A percentile compares a stretch with the other conserved stretches of the same genome.
phyloP scores from a whole-genome alignment of 2,329 filamentous ascomycete genomes.

The Penicillium glabrum region DNA sequence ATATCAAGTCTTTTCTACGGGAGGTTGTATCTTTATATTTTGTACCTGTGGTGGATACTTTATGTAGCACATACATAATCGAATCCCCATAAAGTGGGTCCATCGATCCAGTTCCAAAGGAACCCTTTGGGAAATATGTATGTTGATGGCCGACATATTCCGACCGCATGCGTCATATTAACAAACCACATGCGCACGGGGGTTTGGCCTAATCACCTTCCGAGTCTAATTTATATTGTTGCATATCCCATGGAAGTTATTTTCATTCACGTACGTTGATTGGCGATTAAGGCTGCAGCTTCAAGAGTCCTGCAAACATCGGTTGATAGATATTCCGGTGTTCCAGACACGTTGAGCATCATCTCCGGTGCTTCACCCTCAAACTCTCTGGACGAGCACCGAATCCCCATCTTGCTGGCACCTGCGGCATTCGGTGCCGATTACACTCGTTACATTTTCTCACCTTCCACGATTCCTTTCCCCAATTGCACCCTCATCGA shows the following conservation, averaged over 20 bases:
- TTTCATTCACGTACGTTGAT: background rate
- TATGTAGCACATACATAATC: too few relatives aligned
- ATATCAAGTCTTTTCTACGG: too few relatives aligned
- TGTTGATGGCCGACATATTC: background rate
- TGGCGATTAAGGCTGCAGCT: background rate
- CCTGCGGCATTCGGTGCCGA: constrained; percentile 26
- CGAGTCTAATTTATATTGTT: too few relatives aligned
- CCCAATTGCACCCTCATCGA: background rate
- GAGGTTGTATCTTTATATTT: too few relatives aligned
- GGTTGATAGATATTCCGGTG: constrained; percentile 16
- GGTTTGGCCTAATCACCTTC: too few relatives aligned
- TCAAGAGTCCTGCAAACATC: background rate
- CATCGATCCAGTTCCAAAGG: too few relatives aligned
- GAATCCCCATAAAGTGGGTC: background rate
- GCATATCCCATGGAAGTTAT: background rate
- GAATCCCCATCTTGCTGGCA: background rate
- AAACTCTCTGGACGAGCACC: background rate
- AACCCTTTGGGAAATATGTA: too few relatives aligned
- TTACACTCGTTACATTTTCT: constrained; percentile 27
- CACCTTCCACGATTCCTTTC: background rate
- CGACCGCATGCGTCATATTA: background rate
- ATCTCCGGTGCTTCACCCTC: background rate
- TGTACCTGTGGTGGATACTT: too few relatives aligned
- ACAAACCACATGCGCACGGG: too few relatives aligned
- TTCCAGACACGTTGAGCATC: constrained; percentile 9